phyloP scores from a whole-genome alignment of 108 stramenopile species.

The Craspedostauros australis region DNA sequence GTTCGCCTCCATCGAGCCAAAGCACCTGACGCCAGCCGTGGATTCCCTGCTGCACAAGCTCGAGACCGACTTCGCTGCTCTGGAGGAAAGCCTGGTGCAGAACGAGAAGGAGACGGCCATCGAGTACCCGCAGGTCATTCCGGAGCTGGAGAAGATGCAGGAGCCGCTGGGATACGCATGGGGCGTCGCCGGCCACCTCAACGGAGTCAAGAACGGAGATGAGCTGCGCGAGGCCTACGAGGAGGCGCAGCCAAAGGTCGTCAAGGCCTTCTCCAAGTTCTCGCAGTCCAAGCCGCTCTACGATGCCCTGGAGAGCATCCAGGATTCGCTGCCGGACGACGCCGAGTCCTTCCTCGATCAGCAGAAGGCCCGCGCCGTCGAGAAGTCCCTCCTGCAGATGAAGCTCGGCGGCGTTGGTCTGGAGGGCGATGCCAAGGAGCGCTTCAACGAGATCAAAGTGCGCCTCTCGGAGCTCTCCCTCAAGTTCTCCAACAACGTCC shows the following conservation, averaged over 20 bases:
- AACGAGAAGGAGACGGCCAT: constrained; percentile 2
- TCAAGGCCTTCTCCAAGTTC: constrained; percentile 79
- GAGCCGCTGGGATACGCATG: constrained; percentile 78
- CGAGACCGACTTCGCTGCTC: constrained; percentile 53
- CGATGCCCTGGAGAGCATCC: constrained; percentile 75
- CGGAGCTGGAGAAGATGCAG: constrained; percentile 75
- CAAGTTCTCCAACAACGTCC: constrained; percentile 92
- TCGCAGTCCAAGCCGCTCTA: constrained; percentile 85
- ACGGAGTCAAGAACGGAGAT: constrained; percentile 94
- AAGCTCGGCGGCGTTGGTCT: constrained; percentile 89
- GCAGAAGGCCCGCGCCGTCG: constrained; percentile 82
- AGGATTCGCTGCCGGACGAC: constrained; percentile 22
- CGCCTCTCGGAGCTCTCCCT: constrained; percentile 81
- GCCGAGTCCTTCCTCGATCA: constrained; percentile 33
- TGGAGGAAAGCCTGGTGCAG: constrained; percentile 46
- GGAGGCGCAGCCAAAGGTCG: constrained; percentile 89
- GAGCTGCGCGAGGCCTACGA: constrained; percentile 91
- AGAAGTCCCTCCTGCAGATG: constrained; percentile 74
- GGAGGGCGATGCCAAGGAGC: constrained; percentile 78
- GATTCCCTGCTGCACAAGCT: constrained; percentile 51
- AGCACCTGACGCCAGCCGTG: constrained; percentile 83
- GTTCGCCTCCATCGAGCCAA: constrained; percentile 73
- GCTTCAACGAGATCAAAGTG: constrained; percentile 94
- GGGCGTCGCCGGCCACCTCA: constrained; percentile 97
- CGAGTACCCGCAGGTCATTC: constrained; percentile 64